Conservation (phyloP, 371 early-diverging fungal species). For the Circinella minor region DNA sequence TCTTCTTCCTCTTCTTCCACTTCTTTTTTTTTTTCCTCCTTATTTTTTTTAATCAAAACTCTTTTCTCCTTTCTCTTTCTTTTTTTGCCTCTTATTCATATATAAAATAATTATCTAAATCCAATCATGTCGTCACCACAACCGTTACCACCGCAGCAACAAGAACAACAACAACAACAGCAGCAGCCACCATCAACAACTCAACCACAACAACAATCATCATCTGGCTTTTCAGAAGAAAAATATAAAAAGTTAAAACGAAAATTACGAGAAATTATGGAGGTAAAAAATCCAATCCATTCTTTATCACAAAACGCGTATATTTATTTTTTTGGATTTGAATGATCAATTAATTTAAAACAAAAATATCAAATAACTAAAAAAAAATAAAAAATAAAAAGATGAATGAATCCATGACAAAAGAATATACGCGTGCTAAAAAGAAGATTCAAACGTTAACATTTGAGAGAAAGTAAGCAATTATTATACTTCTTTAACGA, state of each 20-base stretch:
- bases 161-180: conserved; percentile 6
- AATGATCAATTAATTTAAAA: no score
- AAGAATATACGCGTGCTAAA: conserved; percentile 45
- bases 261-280: conserved; percentile 58
- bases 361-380: not conserved
- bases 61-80: not conserved
- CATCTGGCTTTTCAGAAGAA: conserved; percentile 38
- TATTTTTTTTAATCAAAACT: not conserved
- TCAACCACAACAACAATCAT: conserved; percentile 3
- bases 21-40: conserved; percentile 8
- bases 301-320: not conserved
- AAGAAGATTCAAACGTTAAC: conserved; percentile 53
- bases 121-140: conserved; percentile 5
- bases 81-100: conserved; percentile 8
- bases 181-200: not conserved
- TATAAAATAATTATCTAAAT: not conserved
- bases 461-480: conserved; percentile 58
- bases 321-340: not conserved
- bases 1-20: conserved; percentile 10
- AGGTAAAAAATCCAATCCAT: conserved; percentile 29
- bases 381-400: conserved; percentile 13
- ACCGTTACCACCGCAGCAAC: not conserved
- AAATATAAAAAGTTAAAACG: conserved; percentile 58
- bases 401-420: conserved; percentile 58
- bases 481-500: not conserved